Conservation (phyloP, 192 early-diverging fungal species). For the Podila clonocystis region DNA sequence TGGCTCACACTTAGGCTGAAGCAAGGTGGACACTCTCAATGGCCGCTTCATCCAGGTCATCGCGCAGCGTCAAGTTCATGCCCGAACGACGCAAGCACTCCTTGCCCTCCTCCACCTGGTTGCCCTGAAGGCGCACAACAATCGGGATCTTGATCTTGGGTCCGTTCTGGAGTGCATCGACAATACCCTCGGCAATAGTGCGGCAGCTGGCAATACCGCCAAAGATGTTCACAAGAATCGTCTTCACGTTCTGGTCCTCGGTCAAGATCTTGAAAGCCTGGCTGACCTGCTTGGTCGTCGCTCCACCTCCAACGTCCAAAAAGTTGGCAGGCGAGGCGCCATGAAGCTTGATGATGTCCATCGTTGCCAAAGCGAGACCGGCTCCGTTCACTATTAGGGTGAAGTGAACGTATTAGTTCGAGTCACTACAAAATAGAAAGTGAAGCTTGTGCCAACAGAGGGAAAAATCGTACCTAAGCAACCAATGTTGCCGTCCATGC, state of each 20-base stretch:
- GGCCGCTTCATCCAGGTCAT: constrained; percentile 42
- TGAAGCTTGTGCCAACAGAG: neutral
- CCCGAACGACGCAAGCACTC: constrained; percentile 24
- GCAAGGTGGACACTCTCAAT: constrained; percentile 32
- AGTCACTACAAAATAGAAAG: neutral
- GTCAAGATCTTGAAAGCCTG: constrained; percentile 49
- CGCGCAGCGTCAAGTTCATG: constrained; percentile 29
- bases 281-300: constrained; percentile 33
- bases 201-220: constrained; percentile 44
- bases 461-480: constrained; percentile 16
- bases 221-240: constrained; percentile 47
- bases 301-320: constrained; percentile 45
- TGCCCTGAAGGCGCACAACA: constrained; percentile 41
- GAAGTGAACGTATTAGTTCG: too few relatives aligned
- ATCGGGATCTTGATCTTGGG: constrained; percentile 34
- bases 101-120: constrained; percentile 41
- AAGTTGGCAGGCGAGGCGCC: constrained; percentile 41
- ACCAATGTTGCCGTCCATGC: constrained; percentile 48
- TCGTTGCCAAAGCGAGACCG: constrained; percentile 38
- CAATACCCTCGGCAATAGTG: constrained; percentile 45
- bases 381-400: constrained; percentile 29
- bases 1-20: neutral
- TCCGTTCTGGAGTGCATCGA: constrained; percentile 24
- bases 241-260: constrained; percentile 48
- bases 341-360: constrained; percentile 50